A percentile compares a stretch with the other conserved stretches of the same genome.
These are phyloP conservation scores for Cystobasidium slooffiae DNA, from an alignment of 1,284 basidiomycete species.

Conservation along the genomic window DNA sequence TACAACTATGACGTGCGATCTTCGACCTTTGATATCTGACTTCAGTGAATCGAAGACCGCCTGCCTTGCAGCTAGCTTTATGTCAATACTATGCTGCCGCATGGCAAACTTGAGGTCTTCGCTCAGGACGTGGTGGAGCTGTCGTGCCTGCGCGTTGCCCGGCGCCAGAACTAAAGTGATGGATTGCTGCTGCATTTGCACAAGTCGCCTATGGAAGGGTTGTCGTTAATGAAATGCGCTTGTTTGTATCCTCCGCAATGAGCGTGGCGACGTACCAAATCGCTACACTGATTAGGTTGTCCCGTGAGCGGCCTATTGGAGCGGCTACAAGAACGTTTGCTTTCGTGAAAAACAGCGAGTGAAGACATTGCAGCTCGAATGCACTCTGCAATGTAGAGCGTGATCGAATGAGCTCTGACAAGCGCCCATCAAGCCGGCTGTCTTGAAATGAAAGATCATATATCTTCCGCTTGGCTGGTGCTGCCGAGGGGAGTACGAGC, in stretches of 20 bases:
- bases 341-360: constrained; percentile 75
- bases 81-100: neutral
- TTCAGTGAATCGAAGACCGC: neutral
- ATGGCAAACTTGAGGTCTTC: constrained; percentile 16
- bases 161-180: constrained; percentile 25
- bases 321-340: constrained; percentile 69
- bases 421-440: constrained; percentile 30
- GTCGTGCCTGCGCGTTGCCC: constrained; percentile 1
- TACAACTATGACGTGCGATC: constrained; percentile 3
- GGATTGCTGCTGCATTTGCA: neutral
- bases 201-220: constrained; percentile 14
- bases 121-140: neutral
- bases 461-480: constrained; percentile 69
- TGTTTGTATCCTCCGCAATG: neutral
- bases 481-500: constrained; percentile 75
- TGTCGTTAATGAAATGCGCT: neutral
- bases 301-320: constrained; percentile 1
- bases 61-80: constrained; percentile 14
- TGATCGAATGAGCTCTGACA: constrained; percentile 10
- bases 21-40: neutral
- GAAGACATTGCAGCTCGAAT: constrained; percentile 88
- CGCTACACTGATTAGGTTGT: constrained; percentile 8
- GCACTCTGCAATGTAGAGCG: constrained; percentile 71
- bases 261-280: constrained; percentile 19
- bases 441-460: constrained; percentile 70